phyloP scores from a whole-genome alignment of 768 basidiomycete genomes.

The Collybiopsis luxurians region DNA sequence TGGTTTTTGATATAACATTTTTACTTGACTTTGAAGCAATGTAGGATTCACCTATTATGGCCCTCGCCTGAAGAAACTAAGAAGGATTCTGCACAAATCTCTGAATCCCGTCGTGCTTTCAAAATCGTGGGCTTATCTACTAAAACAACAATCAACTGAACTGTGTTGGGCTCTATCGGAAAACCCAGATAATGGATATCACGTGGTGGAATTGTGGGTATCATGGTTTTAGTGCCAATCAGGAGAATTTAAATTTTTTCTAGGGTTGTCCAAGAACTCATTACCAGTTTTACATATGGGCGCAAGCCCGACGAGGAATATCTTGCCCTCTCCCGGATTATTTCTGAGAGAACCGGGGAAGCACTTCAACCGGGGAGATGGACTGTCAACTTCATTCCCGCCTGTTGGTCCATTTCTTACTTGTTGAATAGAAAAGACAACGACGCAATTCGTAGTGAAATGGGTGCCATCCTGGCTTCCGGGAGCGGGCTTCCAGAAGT shows the following conservation, averaged over 20 bases:
- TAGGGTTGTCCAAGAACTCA: neutral
- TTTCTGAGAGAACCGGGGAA: slow-evolving; percentile 5
- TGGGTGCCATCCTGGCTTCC: slow-evolving; percentile 25
- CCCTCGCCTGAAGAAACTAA: slow-evolving; percentile 9
- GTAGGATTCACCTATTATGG: slow-evolving; percentile 15
- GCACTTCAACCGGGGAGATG: slow-evolving; percentile 23
- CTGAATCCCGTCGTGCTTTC: slow-evolving; percentile 4
- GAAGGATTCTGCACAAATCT: slow-evolving; percentile 9
- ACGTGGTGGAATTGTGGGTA: neutral
- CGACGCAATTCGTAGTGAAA: slow-evolving; percentile 15
- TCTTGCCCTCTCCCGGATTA: neutral
- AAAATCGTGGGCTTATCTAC: neutral
- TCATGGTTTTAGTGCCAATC: neutral
- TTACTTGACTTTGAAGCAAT: too few species aligned
- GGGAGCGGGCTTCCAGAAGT: slow-evolving; percentile 22
- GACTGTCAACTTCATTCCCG: slow-evolving; percentile 25
- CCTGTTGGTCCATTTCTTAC: neutral
- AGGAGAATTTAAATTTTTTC: neutral
- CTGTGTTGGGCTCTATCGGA: neutral
- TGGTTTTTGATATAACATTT: too few species aligned
- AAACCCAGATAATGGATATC: neutral
- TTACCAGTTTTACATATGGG: slow-evolving; percentile 5
- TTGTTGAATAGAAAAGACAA: neutral
- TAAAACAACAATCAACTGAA: neutral
- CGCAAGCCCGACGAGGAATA: neutral